phyloP scores from a whole-genome alignment of 2,329 filamentous ascomycete species.

The Ophiosphaerella herpotricha region DNA sequence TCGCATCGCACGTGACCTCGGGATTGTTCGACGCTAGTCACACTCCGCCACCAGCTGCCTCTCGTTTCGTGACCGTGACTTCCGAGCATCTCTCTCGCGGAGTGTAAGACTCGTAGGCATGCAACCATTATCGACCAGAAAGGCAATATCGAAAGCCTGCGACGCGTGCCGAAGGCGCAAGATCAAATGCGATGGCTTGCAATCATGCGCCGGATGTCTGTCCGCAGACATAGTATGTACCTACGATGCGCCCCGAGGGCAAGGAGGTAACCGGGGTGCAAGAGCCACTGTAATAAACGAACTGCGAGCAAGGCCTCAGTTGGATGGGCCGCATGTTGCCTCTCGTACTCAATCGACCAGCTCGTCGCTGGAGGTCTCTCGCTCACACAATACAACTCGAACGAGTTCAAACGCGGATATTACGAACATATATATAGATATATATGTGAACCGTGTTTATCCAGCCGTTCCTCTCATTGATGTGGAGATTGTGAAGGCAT shows the following conservation, averaged over 20 bases:
- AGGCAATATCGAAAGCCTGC: constrained; percentile 58
- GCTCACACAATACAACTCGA: not conserved
- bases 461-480: constrained; percentile 50
- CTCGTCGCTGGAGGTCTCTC: not conserved
- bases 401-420: constrained; percentile 50
- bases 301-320: constrained; percentile 65
- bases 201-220: constrained; percentile 72
- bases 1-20: too few relatives aligned
- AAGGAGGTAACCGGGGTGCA: constrained; percentile 10
- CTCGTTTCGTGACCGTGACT: not conserved
- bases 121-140: constrained; percentile 2
- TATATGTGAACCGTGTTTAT: constrained; percentile 72
- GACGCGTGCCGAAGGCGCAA: constrained; percentile 76
- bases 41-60: not conserved
- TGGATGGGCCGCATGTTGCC: not conserved
- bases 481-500: constrained; percentile 20
- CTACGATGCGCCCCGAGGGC: constrained; percentile 39
- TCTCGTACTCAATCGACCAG: not conserved
- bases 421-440: constrained; percentile 68
- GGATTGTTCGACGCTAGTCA: not conserved
- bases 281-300: constrained; percentile 77
- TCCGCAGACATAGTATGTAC: constrained; percentile 51
- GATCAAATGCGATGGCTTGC: constrained; percentile 73
- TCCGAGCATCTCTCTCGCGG: not conserved
- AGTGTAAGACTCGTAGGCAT: not conserved